Evolutionary conservation across 2,329 filamentous ascomycete genomes (phyloP).

Genomic region (Pseudonectria buxi): DNA sequence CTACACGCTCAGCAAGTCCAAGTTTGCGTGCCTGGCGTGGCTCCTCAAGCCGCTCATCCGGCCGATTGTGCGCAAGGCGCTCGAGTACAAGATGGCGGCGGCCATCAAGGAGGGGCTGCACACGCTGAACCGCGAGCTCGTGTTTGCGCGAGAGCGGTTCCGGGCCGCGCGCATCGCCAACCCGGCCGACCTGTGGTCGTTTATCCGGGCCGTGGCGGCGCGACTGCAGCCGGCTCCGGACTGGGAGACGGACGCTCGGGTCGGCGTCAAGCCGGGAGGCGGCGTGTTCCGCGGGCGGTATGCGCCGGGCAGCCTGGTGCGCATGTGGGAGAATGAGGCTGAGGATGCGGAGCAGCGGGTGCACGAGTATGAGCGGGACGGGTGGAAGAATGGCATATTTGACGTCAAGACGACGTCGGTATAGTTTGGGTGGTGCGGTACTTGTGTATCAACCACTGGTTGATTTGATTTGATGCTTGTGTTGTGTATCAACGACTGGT

Average conservation of each 20-base stretch:
- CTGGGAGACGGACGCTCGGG: slow-evolving; percentile 66
- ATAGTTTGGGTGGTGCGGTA: slow-evolving; percentile 8
- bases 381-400: slow-evolving; percentile 86
- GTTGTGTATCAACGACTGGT: no score
- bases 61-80: slow-evolving; percentile 68
- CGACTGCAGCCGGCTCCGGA: slow-evolving; percentile 65
- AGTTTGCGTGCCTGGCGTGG: slow-evolving; percentile 73
- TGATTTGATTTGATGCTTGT: no score
- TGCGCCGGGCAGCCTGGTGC: slow-evolving; percentile 81
- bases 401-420: slow-evolving; percentile 36
- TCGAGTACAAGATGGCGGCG: slow-evolving; percentile 71
- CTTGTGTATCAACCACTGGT: no score
- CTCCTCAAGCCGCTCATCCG: slow-evolving; percentile 76
- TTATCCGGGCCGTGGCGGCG: slow-evolving; percentile 74
- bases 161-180: slow-evolving; percentile 76
- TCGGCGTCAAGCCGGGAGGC: slow-evolving; percentile 56
- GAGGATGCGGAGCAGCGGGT: slow-evolving; percentile 63
- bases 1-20: slow-evolving; percentile 68
- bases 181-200: slow-evolving; percentile 72
- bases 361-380: slow-evolving; percentile 62
- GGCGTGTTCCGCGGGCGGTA: slow-evolving; percentile 77
- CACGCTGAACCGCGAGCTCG: slow-evolving; percentile 72
- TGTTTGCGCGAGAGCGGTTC: slow-evolving; percentile 80
- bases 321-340: slow-evolving; percentile 82
- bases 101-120: slow-evolving; percentile 65